phyloP scores from a whole-genome alignment of 768 basidiomycete genomes.

The Crepidotus variabilis region DNA sequence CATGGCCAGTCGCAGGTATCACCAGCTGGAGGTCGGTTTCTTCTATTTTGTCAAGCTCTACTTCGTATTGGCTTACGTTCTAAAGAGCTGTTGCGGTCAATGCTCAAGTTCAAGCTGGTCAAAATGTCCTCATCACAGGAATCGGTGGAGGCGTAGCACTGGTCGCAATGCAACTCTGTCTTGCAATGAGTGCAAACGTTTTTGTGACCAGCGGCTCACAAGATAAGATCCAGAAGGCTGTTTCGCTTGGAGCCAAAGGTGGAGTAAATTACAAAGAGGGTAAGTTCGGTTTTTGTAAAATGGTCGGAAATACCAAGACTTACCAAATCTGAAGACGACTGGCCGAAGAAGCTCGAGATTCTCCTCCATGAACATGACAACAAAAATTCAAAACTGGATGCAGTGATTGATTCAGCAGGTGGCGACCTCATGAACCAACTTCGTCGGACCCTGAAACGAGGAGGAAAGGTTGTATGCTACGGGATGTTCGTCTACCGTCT shows the following conservation, averaged over 20 bases:
- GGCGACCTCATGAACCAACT: slow-evolving; percentile 56
- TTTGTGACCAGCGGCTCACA: slow-evolving; percentile 74
- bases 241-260: slow-evolving; percentile 68
- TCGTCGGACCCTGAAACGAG: slow-evolving; percentile 46
- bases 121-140: slow-evolving; percentile 78
- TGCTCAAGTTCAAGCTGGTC: slow-evolving; percentile 54
- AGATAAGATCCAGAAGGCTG: slow-evolving; percentile 67
- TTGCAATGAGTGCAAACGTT: slow-evolving; percentile 75
- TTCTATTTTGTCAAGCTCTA: not conserved
- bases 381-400: slow-evolving; percentile 26
- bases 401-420: slow-evolving; percentile 69
- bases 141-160: slow-evolving; percentile 86
- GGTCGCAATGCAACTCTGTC: slow-evolving; percentile 66
- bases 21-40: slow-evolving; percentile 77
- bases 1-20: slow-evolving; percentile 74
- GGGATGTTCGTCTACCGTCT: slow-evolving; percentile 65
- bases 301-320: not conserved
- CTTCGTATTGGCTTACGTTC: not conserved
- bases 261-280: slow-evolving; percentile 72
- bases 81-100: slow-evolving; percentile 63
- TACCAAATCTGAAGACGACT: not conserved
- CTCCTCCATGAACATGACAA: not conserved
- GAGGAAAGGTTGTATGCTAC: slow-evolving; percentile 60
- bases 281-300: slow-evolving; percentile 23
- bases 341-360: not conserved